phyloP scores from a whole-genome alignment of 805 yeast species.

The Cyberlindnera americana region DNA sequence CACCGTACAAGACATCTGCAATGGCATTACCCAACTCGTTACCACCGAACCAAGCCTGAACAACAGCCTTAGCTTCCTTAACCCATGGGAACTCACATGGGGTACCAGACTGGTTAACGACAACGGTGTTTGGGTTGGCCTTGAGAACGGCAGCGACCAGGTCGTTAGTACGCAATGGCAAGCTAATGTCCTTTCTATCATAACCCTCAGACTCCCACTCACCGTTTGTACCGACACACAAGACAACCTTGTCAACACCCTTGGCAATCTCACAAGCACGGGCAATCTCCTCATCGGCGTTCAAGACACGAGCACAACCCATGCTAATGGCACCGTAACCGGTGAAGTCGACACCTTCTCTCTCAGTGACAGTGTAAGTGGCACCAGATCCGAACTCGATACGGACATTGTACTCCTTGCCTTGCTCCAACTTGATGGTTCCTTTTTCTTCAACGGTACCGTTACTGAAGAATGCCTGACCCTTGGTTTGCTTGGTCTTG shows the following conservation, averaged over 20 bases:
- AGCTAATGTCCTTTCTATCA: conserved; percentile 48
- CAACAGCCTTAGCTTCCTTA: conserved; percentile 38
- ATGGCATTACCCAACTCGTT: conserved; percentile 55
- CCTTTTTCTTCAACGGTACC: conserved; percentile 53
- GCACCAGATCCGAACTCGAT: conserved; percentile 50
- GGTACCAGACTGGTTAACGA: conserved; percentile 59
- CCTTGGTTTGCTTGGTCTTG: conserved; percentile 45
- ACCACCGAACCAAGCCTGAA: conserved; percentile 61
- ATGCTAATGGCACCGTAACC: conserved; percentile 36
- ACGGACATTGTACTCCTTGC: conserved; percentile 40
- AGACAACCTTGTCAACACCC: conserved; percentile 47
- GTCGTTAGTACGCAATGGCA: conserved; percentile 47
- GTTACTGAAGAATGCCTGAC: conserved; percentile 47
- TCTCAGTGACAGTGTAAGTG: conserved; percentile 28
- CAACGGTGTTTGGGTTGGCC: conserved; percentile 48
- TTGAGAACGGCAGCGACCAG: conserved; percentile 43
- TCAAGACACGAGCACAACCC: conserved; percentile 30
- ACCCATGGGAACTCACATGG: conserved; percentile 60
- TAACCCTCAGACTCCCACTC: conserved; percentile 63
- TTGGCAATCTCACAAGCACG: conserved; percentile 48
- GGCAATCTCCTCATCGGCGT: conserved; percentile 30
- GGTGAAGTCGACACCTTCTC: conserved; percentile 17
- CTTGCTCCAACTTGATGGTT: conserved; percentile 36
- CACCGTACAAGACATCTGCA: conserved; percentile 60
- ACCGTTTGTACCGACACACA: conserved; percentile 47